Conservation (phyloP, 768 basidiomycete genomes). For the Russula ochroleuca region DNA sequence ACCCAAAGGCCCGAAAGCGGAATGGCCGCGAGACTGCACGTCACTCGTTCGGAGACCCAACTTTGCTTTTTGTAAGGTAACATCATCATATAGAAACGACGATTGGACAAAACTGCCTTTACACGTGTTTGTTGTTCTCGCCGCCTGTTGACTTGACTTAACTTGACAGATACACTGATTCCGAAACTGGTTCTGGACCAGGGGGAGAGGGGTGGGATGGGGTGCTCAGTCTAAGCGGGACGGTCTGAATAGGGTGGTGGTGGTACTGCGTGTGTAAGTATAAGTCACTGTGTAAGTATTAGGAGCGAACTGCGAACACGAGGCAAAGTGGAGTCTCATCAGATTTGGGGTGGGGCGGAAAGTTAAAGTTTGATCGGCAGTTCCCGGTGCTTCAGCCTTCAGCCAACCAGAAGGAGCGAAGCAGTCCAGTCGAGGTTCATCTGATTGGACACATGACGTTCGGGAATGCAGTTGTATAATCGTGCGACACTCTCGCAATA, state of each 20-base stretch:
- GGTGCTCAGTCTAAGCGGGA: neutral
- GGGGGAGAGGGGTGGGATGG: too few relatives aligned
- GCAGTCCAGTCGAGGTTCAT: too few relatives aligned
- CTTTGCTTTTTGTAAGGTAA: neutral
- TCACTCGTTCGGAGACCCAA: constrained; percentile 16
- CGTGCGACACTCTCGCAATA: neutral
- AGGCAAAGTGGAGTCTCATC: neutral
- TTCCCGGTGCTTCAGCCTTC: neutral
- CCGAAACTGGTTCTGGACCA: neutral
- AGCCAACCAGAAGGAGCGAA: neutral
- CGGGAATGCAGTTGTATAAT: neutral
- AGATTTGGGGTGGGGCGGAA: neutral
- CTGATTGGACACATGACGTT: constrained; percentile 6
- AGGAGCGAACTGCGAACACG: constrained; percentile 1
- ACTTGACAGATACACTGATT: neutral
- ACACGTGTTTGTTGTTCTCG: neutral
- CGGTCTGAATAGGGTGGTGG: neutral
- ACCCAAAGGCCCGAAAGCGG: constrained; percentile 11
- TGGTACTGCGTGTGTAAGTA: neutral
- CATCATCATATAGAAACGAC: neutral
- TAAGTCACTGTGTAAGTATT: neutral
- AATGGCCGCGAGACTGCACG: constrained; percentile 14
- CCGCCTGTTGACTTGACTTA: neutral
- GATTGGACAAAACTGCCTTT: neutral
- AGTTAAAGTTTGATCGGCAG: constrained; percentile 8